phyloP scores from a whole-genome alignment of 2,329 filamentous ascomycete genomes.

The Anthostomella pinea region DNA sequence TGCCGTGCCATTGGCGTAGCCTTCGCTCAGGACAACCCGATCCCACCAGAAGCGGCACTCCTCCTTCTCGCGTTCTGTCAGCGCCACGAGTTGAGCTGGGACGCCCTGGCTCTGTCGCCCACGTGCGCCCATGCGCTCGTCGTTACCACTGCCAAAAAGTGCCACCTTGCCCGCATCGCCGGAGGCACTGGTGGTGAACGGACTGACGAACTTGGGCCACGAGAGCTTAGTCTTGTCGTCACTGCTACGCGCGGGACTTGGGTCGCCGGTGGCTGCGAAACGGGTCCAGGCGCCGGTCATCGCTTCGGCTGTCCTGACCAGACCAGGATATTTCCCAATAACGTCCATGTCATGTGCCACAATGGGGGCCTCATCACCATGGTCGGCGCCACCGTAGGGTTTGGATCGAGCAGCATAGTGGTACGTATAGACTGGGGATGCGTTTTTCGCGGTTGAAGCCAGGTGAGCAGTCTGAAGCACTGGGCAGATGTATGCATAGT shows the following conservation, averaged over 20 bases:
- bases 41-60: slow-evolving; percentile 63
- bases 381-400: slow-evolving; percentile 40
- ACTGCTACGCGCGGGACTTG: slow-evolving; percentile 15
- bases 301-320: slow-evolving; percentile 35
- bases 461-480: slow-evolving; percentile 58
- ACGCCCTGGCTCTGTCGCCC: slow-evolving; percentile 38
- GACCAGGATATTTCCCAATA: slow-evolving; percentile 35
- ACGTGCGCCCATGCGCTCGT: slow-evolving; percentile 42
- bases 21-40: slow-evolving; percentile 47
- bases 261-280: slow-evolving; percentile 32
- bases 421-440: slow-evolving; percentile 50
- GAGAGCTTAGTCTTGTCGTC: slow-evolving; percentile 19
- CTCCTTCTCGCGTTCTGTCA: slow-evolving; percentile 43
- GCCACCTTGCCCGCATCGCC: slow-evolving; percentile 38
- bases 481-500: slow-evolving; percentile 64
- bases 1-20: slow-evolving; percentile 32
- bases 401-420: slow-evolving; percentile 53
- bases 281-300: slow-evolving; percentile 45
- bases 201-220: slow-evolving; percentile 45
- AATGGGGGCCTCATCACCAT: slow-evolving; percentile 44
- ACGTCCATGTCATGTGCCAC: slow-evolving; percentile 42
- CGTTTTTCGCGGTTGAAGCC: slow-evolving; percentile 28
- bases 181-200: slow-evolving; percentile 28
- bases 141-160: slow-evolving; percentile 60
- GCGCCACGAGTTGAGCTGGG: slow-evolving; percentile 40